Evolutionary conservation across 108 stramenopile species (phyloP).

Genomic region (Cyclotella choctawhatcheeana): DNA sequence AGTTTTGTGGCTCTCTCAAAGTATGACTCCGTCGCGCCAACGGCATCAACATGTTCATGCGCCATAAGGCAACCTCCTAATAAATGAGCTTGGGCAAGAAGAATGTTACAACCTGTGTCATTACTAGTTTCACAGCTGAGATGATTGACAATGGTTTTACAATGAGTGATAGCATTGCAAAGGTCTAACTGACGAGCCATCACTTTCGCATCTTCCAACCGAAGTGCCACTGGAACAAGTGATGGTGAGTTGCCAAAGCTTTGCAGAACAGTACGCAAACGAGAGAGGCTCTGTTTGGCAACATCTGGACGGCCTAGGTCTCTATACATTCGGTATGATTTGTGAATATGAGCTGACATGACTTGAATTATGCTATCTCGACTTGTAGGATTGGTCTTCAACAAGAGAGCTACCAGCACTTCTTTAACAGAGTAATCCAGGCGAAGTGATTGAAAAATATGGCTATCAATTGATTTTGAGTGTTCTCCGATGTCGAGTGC

Average conservation of each 20-base stretch:
- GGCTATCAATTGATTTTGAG: neutral
- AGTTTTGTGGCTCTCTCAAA: constrained; percentile 64
- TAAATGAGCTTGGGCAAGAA: constrained; percentile 59
- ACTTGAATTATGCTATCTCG: constrained; percentile 21
- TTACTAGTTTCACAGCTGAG: constrained; percentile 25
- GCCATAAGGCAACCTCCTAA: constrained; percentile 77
- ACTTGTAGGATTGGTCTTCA: constrained; percentile 1
- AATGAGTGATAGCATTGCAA: constrained; percentile 60
- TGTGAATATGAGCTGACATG: constrained; percentile 54
- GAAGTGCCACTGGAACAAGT: constrained; percentile 47
- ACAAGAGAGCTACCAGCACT: constrained; percentile 32
- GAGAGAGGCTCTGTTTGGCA: constrained; percentile 43
- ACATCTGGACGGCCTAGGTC: constrained; percentile 46
- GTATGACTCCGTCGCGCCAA: constrained; percentile 61
- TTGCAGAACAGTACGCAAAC: constrained; percentile 39
- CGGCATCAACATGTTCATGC: constrained; percentile 73
- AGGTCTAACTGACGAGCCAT: constrained; percentile 61
- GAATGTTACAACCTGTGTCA: constrained; percentile 25
- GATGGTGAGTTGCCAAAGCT: constrained; percentile 14
- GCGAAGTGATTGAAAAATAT: constrained; percentile 21
- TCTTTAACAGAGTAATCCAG: constrained; percentile 45
- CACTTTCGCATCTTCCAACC: constrained; percentile 79
- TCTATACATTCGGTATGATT: constrained; percentile 50
- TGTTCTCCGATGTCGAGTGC: constrained; percentile 24
- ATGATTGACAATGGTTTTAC: constrained; percentile 60